Base-by-base conservation (phyloP, 1,139 yeast species). In the Zygosaccharomyces pseudobailii region DNA sequence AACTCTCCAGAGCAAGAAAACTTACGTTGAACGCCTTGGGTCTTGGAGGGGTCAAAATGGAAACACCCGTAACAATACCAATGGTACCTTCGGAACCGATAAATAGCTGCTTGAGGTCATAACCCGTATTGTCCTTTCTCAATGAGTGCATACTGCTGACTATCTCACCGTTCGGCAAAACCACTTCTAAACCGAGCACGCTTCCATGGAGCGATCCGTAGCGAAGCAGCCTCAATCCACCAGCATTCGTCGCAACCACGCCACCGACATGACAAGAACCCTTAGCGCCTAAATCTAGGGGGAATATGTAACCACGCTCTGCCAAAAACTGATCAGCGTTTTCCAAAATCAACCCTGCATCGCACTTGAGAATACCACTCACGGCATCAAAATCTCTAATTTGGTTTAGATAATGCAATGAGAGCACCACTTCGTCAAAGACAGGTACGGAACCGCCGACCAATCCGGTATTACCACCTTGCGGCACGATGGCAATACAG, bases 251-350 rank as follows among this genome's bases (percentile, higher is more conserved):
- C 5, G 97, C 96, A 35, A 88, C 95, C 49, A 84, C 87, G 52
- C 97, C 98, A 55, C 97, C 97, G 54, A 90, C 84, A 58, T 88
- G 95, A 67, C 98, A 90, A 3, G 96, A 88, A 17, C 98, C 98
- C 70, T 90, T 90, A 40, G 98, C 97, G 45, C 98, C 98, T 51
- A 90, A 73, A 65, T 90, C 98, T 43, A 90, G 74, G 22, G 98
- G 98, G 76, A 90, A 90, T 47, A 90, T 86, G 68, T 85, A 87
- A 3, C 95, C 96, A 22, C 80, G 71, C 53, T 88, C 95, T 21
- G 85, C 82, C 51, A 92, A 71, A 62, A 68, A 87, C 54, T 77
- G 78, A 68, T 90, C 97, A 7, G 96, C 96, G 55, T 73, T 79
- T 67, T 90, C 97, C 61, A 90, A 73, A 48, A 90, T 84, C 33